Base-by-base conservation (phyloP, 129 eudicot species). In the Flaveria trinervia region DNA sequence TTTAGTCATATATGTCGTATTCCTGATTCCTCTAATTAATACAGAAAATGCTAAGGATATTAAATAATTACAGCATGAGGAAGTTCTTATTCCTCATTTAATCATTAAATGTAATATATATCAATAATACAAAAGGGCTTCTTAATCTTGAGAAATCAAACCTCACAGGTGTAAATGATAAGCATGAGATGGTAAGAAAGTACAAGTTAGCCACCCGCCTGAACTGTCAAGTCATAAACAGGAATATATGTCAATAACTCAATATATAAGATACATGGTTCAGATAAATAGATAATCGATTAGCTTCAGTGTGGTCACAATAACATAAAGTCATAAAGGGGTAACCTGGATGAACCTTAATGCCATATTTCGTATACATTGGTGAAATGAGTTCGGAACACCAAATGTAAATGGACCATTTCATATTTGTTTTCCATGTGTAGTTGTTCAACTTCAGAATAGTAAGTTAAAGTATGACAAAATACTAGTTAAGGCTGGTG, bases 121-220 rank as follows among this genome's bases (percentile, higher is more conserved):
- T 48, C 7, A 20, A n/a, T 33, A 16, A 65, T 15, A 12, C 72
- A 65, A 48, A 73, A 30, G 44, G 52, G 30, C 16, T 74, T 66
- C 30, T 14, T 62, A 49, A 60, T 61, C 46, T 36, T 50, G 11
- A 55, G 56, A 62, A 79, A 36, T 39, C 84, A 79, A 84, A 94
- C 98, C 98, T 94, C 76, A 91, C 86, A 64, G 97, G 97, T 48
- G 98, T 94, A 76, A 89, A 91, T 28, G 97, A 94, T 82, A 91
- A 86, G 70, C 93, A 87, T 78, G 97, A 94, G 84, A 94, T 94
- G 75, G 88, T 84, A 81, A 91, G 97, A 79, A 94, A 94, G 89
- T 94, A 94, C 52, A 88, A 86, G 74, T 94, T 94, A 76, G 99
- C 99, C 85, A 94, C 97, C 88, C 99, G 91, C 85, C 97, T 94